phyloP scores from a whole-genome alignment of 2,329 filamentous ascomycete genomes.

The Penicillium sp. region DNA sequence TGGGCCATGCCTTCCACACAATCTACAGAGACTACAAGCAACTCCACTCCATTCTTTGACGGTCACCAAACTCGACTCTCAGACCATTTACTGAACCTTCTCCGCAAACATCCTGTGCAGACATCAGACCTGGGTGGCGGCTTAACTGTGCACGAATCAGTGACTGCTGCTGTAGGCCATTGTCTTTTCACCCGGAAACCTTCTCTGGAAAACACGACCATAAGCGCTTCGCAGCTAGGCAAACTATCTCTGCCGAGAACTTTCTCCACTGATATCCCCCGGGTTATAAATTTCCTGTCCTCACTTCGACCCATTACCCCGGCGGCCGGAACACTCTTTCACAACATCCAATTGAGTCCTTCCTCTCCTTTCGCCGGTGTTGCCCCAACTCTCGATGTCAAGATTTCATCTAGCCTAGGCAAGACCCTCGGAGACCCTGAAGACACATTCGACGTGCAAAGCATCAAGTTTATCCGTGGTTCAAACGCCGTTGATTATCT shows the following conservation, averaged over 20 bases:
- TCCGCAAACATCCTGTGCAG: slow-evolving; percentile 23
- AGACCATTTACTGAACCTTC: slow-evolving; percentile 37
- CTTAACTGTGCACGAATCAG: slow-evolving; percentile 33
- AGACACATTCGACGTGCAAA: slow-evolving; percentile 30
- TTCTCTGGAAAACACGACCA: slow-evolving; percentile 21
- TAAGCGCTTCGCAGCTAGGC: slow-evolving; percentile 39
- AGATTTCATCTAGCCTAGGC: slow-evolving; percentile 23
- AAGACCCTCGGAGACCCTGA: slow-evolving; percentile 4
- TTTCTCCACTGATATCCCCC: slow-evolving; percentile 42
- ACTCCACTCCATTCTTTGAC: slow-evolving; percentile 34
- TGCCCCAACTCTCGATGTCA: slow-evolving; percentile 43
- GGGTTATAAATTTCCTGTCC: slow-evolving; percentile 38
- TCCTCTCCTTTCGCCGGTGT: slow-evolving; percentile 26
- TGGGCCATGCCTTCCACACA: slow-evolving; percentile 40
- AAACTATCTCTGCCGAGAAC: slow-evolving; percentile 34
- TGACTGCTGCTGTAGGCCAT: slow-evolving; percentile 45
- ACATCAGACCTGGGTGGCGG: slow-evolving; percentile 1
- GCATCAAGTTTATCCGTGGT: slow-evolving; percentile 35
- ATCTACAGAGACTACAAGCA: slow-evolving; percentile 20
- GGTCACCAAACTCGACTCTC: slow-evolving; percentile 38
- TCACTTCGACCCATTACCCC: slow-evolving; percentile 26
- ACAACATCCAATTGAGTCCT: slow-evolving; percentile 42
- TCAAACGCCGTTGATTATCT: slow-evolving; percentile 44
- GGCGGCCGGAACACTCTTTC: slow-evolving; percentile 19
- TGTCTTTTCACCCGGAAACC: slow-evolving; percentile 42